A percentile compares a stretch with the other conserved stretches of the same genome.
These are phyloP conservation scores for Xylariaceae sp. DNA, from an alignment of 2,329 filamentous ascomycete genomes.

Conservation along the genomic window DNA sequence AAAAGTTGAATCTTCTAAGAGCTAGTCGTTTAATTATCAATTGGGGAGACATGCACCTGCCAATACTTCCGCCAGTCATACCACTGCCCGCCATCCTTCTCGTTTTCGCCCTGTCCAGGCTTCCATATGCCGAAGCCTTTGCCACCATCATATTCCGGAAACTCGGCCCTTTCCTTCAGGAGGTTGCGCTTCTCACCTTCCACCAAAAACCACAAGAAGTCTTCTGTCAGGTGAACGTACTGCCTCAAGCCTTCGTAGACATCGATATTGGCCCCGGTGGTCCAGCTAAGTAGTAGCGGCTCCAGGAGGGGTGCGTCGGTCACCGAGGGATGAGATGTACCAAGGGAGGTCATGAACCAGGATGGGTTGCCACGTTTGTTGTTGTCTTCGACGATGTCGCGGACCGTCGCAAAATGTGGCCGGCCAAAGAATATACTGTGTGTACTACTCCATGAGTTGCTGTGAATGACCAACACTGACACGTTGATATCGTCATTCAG, in stretches of 20 bases:
- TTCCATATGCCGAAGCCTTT: constrained; percentile 39
- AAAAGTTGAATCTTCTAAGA: constrained; percentile 3
- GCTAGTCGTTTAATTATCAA: not conserved
- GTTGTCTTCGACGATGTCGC: constrained; percentile 54
- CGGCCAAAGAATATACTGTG: constrained; percentile 62
- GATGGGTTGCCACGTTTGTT: constrained; percentile 46
- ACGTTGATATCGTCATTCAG: constrained; percentile 62
- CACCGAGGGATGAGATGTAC: constrained; percentile 63
- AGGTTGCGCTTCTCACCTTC: constrained; percentile 49
- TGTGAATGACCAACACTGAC: constrained; percentile 64
- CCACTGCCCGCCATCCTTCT: constrained; percentile 37
- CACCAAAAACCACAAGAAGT: constrained; percentile 56
- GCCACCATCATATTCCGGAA: constrained; percentile 45
- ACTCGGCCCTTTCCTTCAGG: constrained; percentile 50
- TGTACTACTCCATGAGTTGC: constrained; percentile 64
- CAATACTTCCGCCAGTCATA: constrained; percentile 45
- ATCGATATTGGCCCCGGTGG: constrained; percentile 63
- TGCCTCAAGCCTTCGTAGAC: constrained; percentile 58
- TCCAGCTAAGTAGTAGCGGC: constrained; percentile 61
- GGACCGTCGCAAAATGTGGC: constrained; percentile 66
- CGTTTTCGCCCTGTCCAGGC: constrained; percentile 36
- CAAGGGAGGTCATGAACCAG: constrained; percentile 59
- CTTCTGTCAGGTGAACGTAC: constrained; percentile 61
- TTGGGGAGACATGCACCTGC: constrained; percentile 37
- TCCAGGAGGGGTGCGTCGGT: constrained; percentile 69